These are phyloP conservation scores for Phaffia tasmanica DNA, from an alignment of 768 basidiomycete species.

Conservation along the genomic window DNA sequence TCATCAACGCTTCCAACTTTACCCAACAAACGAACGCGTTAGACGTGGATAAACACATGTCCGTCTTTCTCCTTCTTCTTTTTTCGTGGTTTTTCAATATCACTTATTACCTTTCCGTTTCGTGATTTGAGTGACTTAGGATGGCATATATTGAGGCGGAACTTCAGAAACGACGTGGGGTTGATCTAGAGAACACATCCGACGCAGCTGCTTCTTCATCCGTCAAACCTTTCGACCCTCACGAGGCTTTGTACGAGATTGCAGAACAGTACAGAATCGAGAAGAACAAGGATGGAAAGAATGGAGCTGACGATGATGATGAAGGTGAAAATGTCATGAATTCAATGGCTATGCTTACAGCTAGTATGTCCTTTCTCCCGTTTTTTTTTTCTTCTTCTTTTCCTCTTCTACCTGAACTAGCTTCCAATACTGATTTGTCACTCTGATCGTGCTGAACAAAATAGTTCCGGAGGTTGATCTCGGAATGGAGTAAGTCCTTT, in stretches of 20 bases:
- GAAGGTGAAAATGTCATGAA: conserved; percentile 92
- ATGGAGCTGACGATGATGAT: conserved; percentile 62
- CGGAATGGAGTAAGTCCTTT: conserved; percentile 79
- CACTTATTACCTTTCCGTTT: not conserved
- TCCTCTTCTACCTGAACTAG: not conserved
- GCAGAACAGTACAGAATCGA: conserved; percentile 45
- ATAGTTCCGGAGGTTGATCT: conserved; percentile 84
- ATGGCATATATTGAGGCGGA: conserved; percentile 98
- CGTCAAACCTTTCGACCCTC: conserved; percentile 49
- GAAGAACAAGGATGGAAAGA: conserved; percentile 37
- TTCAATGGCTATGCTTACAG: conserved; percentile 88
- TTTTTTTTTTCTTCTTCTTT: not conserved
- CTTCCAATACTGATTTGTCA: not conserved
- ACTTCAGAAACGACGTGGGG: conserved; percentile 59
- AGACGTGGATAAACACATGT: conserved; percentile 99
- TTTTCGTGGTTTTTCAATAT: not conserved
- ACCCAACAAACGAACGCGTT: conserved; percentile 92
- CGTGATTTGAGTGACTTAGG: conserved; percentile 43
- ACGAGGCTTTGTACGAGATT: conserved; percentile 65
- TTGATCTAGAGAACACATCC: conserved; percentile 35
- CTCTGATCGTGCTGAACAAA: not conserved
- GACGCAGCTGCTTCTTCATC: conserved; percentile 41
- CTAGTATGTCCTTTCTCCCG: conserved; percentile 41
- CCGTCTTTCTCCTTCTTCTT: conserved; percentile 34
- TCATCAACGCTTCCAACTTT: conserved; percentile 59